Base-by-base conservation (phyloP, 306 rosid species). In the Rosa multiflora region DNA sequence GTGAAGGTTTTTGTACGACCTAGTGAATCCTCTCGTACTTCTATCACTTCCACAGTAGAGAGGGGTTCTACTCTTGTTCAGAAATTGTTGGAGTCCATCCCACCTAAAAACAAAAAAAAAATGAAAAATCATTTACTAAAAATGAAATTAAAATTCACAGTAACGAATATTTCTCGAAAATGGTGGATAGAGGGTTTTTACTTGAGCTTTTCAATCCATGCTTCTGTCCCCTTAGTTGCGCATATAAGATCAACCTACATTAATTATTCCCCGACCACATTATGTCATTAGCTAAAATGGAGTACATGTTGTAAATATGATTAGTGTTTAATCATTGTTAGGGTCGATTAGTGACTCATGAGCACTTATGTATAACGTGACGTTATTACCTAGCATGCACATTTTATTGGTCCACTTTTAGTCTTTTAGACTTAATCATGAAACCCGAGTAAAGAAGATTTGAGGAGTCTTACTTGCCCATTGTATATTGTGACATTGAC, bases 221-320 rank as follows among this genome's bases (percentile, higher is more conserved):
- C 92, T 87, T 93, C 93, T 47, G 91, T 82, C 47, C 99, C 99
- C 80, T 88, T 93, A n/a, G 98, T 93, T 79, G 97, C 83, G 85
- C 98, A 95, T 53, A 93, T 93, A 78, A 95, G 84, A 84, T 95
- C 99, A 66, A 93, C 58, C 99, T 95, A 79, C 39, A 85, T 61
- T 14, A 58, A 85, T 61, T 14, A 58, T 3, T 68, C 17, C 55
- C 70, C 39, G 35, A 78, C 55, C 63, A 82, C 48, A 76, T 67
- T 17, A 52, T 74, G 68, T 42, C 74, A 72, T 42, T 17, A 5
- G 40, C 67, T 32, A 32, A 32, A 55, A 9, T 6, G 0, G 23
- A 17, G 23, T 53, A 5, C n/a, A 17, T 15, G 2, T 51, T 2
- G 6, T 49, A 14, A 15, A 49, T 49, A 43, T 43, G 46, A 6